Percentiles rank a stretch among this genome's conserved stretches.
Conservation (phyloP, 2,329 filamentous ascomycete genomes). For the Elsinoe perseae region DNA sequence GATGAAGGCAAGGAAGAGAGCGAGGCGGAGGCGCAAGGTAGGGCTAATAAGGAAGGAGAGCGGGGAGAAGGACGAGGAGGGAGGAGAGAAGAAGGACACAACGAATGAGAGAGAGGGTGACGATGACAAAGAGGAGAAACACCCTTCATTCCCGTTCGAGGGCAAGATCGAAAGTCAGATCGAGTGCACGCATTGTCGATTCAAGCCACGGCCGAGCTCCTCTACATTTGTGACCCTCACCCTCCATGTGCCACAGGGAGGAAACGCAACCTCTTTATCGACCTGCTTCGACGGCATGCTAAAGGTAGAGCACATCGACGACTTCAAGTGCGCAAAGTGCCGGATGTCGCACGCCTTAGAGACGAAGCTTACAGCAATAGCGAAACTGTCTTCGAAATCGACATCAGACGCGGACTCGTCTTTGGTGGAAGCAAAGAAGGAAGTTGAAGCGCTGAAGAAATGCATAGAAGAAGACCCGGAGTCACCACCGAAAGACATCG, state of each 20-base stretch:
- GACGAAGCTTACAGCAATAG: slow-evolving; percentile 44
- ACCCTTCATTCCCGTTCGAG: slow-evolving; percentile 75
- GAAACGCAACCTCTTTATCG: slow-evolving; percentile 65
- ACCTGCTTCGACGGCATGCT: slow-evolving; percentile 89
- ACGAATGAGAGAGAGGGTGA: neutral
- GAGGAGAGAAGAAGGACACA: neutral
- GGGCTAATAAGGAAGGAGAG: neutral
- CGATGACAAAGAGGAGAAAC: slow-evolving; percentile 23
- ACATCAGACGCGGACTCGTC: slow-evolving; percentile 20
- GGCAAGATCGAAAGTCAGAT: slow-evolving; percentile 91
- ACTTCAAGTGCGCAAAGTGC: slow-evolving; percentile 93
- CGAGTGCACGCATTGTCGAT: slow-evolving; percentile 81
- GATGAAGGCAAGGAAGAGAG: slow-evolving; percentile 59
- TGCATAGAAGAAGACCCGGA: slow-evolving; percentile 80
- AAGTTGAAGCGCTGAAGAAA: slow-evolving; percentile 57
- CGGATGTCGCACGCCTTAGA: slow-evolving; percentile 72
- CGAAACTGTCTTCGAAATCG: slow-evolving; percentile 31
- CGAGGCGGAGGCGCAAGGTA: slow-evolving; percentile 28
- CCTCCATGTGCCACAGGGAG: slow-evolving; percentile 75
- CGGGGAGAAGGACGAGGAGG: neutral
- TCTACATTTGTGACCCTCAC: slow-evolving; percentile 90
- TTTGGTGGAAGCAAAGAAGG: slow-evolving; percentile 46
- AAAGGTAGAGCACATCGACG: slow-evolving; percentile 92
- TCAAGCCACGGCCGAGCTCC: slow-evolving; percentile 74
- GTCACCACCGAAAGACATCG: slow-evolving; percentile 60